These are phyloP conservation scores for Solanum ossicruentum DNA, from an alignment of 257 asterid species.

Conservation along the genomic window DNA sequence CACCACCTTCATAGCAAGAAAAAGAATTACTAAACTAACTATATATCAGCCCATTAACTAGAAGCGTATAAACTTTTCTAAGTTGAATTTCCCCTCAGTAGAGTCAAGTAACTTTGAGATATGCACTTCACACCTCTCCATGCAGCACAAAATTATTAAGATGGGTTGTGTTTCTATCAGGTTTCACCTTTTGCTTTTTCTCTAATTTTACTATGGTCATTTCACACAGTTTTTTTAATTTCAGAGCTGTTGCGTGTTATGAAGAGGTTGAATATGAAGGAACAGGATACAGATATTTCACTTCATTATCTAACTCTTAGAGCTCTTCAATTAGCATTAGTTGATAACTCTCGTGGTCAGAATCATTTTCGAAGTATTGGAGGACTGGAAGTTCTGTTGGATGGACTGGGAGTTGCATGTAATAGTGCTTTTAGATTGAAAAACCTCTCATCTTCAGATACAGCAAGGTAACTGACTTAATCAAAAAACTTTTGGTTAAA, in stretches of 20 bases:
- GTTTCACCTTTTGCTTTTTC: not conserved
- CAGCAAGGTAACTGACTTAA: constrained; percentile 29
- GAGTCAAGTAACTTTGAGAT: not conserved
- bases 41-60: not conserved
- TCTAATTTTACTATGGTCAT: not conserved
- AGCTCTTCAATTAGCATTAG: constrained; percentile 78
- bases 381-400: constrained; percentile 93
- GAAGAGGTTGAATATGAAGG: constrained; percentile 91
- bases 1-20: not conserved
- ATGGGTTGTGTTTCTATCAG: not conserved
- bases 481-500: not conserved
- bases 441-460: constrained; percentile 27
- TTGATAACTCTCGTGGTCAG: constrained; percentile 90
- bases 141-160: not conserved
- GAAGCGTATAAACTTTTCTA: not conserved
- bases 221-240: not conserved
- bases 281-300: constrained; percentile 63
- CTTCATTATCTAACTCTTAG: constrained; percentile 72
- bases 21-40: not conserved
- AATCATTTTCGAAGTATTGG: constrained; percentile 99
- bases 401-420: constrained; percentile 80
- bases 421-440: constrained; percentile 34
- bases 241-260: constrained; percentile 82
- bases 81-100: not conserved
- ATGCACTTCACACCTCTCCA: not conserved